Base-by-base conservation (phyloP, 2,329 filamentous ascomycete species). In the Aureobasidium sp. region DNA sequence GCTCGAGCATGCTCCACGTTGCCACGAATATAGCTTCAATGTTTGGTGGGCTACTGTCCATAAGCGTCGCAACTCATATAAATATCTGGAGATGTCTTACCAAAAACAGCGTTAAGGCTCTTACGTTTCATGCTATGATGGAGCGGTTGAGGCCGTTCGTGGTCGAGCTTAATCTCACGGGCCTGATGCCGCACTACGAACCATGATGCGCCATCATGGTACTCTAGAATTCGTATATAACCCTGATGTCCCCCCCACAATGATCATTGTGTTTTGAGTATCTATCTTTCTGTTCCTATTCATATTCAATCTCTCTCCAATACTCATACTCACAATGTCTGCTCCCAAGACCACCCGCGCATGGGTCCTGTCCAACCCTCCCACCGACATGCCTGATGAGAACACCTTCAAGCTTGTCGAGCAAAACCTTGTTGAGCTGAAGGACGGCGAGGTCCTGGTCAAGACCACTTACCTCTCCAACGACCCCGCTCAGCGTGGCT, bases 401-500 rank as follows among this genome's bases (percentile, higher is more conserved):
- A 61, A 10, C 47, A 61, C 58, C 45, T 78, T 78, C 70, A 73
- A 69, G 39, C 72, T 78, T 53, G 64, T 69, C 55, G 72, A 69
- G 8, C 68, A 64, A 5, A 64, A 70, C 1, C 67, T 78, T 9
- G 71, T 76, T 2, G 41, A 69, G 36, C 71, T 75, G 9, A 67
- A 71, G 32, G 63, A 73, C 9, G 69, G 74, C 61, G 72, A 82
- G 68, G 69, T 79, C 62, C 74, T 82, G 25, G 63, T 81, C 59
- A 78, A 81, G 69, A 69, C 71, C 2, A 66, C 76, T 21, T 80
- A 75, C 67, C 67, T 81, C 57, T 81, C 78, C 64, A 82, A 82
- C 64, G 80, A 83, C 68, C 80, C 81, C 1, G 80, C 79, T 3
- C 79, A 82, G 67, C 75, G 80, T 60, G 74, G 72, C 47, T 81